Percentiles rank a stretch among this genome's conserved stretches.
These are phyloP conservation scores for Monilinia fructicola DNA, from an alignment of 2,329 filamentous ascomycete species.

Conservation along the genomic window DNA sequence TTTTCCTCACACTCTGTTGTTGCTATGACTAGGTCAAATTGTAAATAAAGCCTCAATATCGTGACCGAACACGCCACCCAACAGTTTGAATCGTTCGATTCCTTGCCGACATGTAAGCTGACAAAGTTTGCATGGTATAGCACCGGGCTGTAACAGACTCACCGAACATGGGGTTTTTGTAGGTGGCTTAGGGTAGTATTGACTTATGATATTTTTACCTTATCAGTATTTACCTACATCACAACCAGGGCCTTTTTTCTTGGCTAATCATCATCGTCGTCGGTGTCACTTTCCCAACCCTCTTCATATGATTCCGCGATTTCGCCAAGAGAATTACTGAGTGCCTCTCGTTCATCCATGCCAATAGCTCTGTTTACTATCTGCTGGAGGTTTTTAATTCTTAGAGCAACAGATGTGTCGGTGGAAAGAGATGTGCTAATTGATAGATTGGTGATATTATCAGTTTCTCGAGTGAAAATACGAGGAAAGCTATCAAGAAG, in stretches of 20 bases:
- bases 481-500: slow-evolving; percentile 79
- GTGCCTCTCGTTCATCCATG: slow-evolving; percentile 76
- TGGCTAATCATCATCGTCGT: slow-evolving; percentile 58
- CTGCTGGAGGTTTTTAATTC: slow-evolving; percentile 64
- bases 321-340: slow-evolving; percentile 78
- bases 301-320: slow-evolving; percentile 88
- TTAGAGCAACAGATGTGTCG: slow-evolving; percentile 68
- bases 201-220: slow-evolving; percentile 8
- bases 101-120: slow-evolving; percentile 10
- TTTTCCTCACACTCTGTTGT: slow-evolving; percentile 1
- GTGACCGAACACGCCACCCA: slow-evolving; percentile 11
- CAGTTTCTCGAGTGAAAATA: slow-evolving; percentile 57
- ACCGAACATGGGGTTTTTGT: slow-evolving; percentile 4
- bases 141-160: slow-evolving; percentile 2
- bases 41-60: slow-evolving; percentile 5
- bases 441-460: slow-evolving; percentile 46
- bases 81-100: slow-evolving; percentile 2
- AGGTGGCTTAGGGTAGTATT: slow-evolving; percentile 14
- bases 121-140: background rate
- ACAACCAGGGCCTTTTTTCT: background rate
- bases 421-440: slow-evolving; percentile 66
- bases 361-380: slow-evolving; percentile 63
- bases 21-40: background rate
- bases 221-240: slow-evolving; percentile 7
- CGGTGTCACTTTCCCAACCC: slow-evolving; percentile 78